A percentile compares a stretch with the other conserved stretches of the same genome.
Conservation (phyloP, 2,329 filamentous ascomycete species). For the Beauveria caledonica region DNA sequence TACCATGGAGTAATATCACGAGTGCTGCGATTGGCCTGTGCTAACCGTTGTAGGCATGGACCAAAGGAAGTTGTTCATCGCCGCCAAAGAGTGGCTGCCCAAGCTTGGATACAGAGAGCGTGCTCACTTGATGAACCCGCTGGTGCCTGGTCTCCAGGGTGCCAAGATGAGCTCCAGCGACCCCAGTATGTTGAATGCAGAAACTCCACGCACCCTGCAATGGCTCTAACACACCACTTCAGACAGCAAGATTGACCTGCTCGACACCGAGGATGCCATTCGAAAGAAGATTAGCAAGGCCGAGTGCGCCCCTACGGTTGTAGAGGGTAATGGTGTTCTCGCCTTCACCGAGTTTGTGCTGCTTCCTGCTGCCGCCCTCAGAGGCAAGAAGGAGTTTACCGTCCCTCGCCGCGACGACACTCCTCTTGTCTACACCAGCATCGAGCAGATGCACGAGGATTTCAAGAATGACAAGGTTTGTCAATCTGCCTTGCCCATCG, state of each 20-base stretch:
- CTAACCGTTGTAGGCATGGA: conserved; percentile 42
- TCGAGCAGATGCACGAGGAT: conserved; percentile 68
- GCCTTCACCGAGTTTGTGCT: conserved; percentile 83
- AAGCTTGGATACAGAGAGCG: conserved; percentile 73
- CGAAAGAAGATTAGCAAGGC: conserved; percentile 83
- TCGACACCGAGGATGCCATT: conserved; percentile 68
- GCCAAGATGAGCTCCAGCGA: conserved; percentile 82
- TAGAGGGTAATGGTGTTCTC: conserved; percentile 81
- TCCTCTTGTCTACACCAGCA: conserved; percentile 70
- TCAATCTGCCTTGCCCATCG: conserved; percentile 11
- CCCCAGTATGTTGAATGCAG: conserved; percentile 39
- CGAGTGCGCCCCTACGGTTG: conserved; percentile 62
- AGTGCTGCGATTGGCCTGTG: not conserved
- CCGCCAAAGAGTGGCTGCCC: conserved; percentile 77
- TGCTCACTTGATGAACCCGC: conserved; percentile 49
- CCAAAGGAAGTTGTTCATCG: conserved; percentile 81
- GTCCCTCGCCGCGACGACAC: conserved; percentile 64
- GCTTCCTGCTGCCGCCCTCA: conserved; percentile 65
- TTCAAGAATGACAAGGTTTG: conserved; percentile 69
- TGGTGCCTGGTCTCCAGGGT: conserved; percentile 79
- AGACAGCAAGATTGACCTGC: conserved; percentile 87
- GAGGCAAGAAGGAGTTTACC: conserved; percentile 53
- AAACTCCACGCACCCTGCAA: not conserved
- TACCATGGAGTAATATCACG: not conserved
- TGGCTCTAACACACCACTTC: conserved; percentile 16